Evolutionary conservation across 2,329 filamentous ascomycete genomes (phyloP), one percentile per base, ranked within the genome.

Genomic region (Daldinia sp.): DNA sequence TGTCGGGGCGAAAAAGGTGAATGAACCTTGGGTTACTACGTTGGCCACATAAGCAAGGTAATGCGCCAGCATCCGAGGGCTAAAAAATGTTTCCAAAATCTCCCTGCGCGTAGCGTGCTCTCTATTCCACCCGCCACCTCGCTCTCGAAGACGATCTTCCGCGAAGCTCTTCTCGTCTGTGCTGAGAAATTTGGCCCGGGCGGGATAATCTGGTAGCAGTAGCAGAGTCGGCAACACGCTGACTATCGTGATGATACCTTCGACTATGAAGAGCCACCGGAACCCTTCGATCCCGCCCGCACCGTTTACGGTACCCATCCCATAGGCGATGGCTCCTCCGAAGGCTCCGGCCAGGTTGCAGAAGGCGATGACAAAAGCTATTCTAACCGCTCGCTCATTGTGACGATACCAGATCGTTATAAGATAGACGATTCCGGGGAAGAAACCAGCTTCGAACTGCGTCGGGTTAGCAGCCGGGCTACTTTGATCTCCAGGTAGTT

Each of bases 281-380:
- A 80, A 83, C 2, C 80, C 80, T n/a, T 74, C 68, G 37, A 76
- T 70, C 2, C 79, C 79, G 6, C 80, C 83, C 4, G 85, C 72
- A 1, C 85, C 84, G 55, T 82, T 77, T 83, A 87, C 85, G 17
- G 83, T 77, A 1, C 79, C 80, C 55, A 88, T 87, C 0, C 82
- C 86, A 8, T 84, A 85, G 0, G 85, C 85, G 3, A 88, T 79
- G 2, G 87, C 77, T 9, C 86, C 86, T 70, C 85, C 86, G 61
- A 89, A 88, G 0, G 84, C 88, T 1, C 89, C 89, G 0, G 88
- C 87, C 0, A 91, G 77, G 0, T 89, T 88, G 1, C 88, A 88
- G 0, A 88, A 88, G 1, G 87, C 88, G 76, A 90, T 90, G 77
- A 90, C 90, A 25, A 89, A 83, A 1, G 88, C 87, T 23, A 71